A percentile compares a stretch with the other conserved stretches of the same genome.
phyloP scores from a whole-genome alignment of 768 basidiomycete species.

The Russula foetens region DNA sequence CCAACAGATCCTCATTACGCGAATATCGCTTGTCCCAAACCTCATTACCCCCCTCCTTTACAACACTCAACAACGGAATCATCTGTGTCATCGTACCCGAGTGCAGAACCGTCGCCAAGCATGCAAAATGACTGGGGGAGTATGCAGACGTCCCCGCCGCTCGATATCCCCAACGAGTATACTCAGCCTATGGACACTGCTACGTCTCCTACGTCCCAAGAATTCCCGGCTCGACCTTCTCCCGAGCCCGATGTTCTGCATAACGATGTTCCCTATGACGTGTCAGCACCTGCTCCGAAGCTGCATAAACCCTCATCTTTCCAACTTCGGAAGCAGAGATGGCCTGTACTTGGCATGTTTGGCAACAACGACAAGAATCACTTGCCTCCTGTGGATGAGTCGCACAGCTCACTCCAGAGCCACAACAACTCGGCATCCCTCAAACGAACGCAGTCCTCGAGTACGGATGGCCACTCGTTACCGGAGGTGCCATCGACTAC shows the following conservation, averaged over 20 bases:
- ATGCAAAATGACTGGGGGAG: conserved; percentile 36
- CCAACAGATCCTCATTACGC: conserved; percentile 13
- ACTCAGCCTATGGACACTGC: conserved; percentile 43
- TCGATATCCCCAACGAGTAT: conserved; percentile 38
- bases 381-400: conserved; percentile 68
- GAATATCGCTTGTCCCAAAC: conserved; percentile 11
- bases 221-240: conserved; percentile 39
- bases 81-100: conserved; percentile 16
- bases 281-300: conserved; percentile 38
- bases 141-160: conserved; percentile 54
- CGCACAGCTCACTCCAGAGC: conserved; percentile 38
- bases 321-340: conserved; percentile 63
- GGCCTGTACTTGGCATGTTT: conserved; percentile 64
- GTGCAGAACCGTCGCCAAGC: conserved; percentile 16
- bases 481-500: conserved; percentile 42
- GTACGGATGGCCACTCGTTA: conserved; percentile 58
- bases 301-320: conserved; percentile 51
- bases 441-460: conserved; percentile 73
- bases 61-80: conserved; percentile 19
- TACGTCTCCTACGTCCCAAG: conserved; percentile 44
- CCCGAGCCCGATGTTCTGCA: conserved; percentile 32
- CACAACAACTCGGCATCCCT: conserved; percentile 51
- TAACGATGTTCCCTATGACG: conserved; percentile 30
- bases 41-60: conserved; percentile 13
- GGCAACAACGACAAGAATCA: conserved; percentile 61